A percentile compares a stretch with the other conserved stretches of the same genome.
Evolutionary conservation across 106 monocot genomes (phyloP).

Genomic region (Dactylorhiza incarnata): DNA sequence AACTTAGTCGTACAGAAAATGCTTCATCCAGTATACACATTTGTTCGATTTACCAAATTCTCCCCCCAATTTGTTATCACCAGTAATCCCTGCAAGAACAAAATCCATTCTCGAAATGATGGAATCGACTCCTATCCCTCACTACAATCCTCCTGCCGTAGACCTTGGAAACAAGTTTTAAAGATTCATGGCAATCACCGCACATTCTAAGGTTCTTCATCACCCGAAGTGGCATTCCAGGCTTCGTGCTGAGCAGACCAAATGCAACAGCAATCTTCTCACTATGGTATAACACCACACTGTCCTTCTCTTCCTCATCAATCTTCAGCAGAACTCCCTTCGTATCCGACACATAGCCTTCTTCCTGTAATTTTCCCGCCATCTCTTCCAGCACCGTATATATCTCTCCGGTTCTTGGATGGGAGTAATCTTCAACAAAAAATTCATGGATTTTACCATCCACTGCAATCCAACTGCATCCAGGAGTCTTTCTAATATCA

Average conservation of each 20-base stretch:
- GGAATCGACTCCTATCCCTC: slow-evolving; percentile 34
- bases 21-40: neutral
- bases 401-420: slow-evolving; percentile 17
- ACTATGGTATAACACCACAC: slow-evolving; percentile 15
- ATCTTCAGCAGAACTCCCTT: slow-evolving; percentile 22
- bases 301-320: slow-evolving; percentile 35
- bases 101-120: slow-evolving; percentile 30
- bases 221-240: slow-evolving; percentile 10
- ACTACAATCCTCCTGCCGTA: slow-evolving; percentile 27
- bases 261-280: slow-evolving; percentile 40
- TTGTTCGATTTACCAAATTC: neutral
- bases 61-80: slow-evolving; percentile 10
- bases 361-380: slow-evolving; percentile 1
- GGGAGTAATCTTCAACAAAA: slow-evolving; percentile 23
- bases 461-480: slow-evolving; percentile 32
- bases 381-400: slow-evolving; percentile 22
- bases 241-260: slow-evolving; percentile 27
- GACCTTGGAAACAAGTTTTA: slow-evolving; percentile 32
- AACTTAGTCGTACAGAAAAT: neutral
- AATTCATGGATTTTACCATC: slow-evolving; percentile 26
- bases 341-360: slow-evolving; percentile 27
- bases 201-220: slow-evolving; percentile 35
- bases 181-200: slow-evolving; percentile 27
- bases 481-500: slow-evolving; percentile 29
- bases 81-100: slow-evolving; percentile 42